A percentile compares a stretch with the other conserved stretches of the same genome.
Evolutionary conservation across 2,329 filamentous ascomycete species (phyloP).

Genomic region (Grosmannia penicillata): DNA sequence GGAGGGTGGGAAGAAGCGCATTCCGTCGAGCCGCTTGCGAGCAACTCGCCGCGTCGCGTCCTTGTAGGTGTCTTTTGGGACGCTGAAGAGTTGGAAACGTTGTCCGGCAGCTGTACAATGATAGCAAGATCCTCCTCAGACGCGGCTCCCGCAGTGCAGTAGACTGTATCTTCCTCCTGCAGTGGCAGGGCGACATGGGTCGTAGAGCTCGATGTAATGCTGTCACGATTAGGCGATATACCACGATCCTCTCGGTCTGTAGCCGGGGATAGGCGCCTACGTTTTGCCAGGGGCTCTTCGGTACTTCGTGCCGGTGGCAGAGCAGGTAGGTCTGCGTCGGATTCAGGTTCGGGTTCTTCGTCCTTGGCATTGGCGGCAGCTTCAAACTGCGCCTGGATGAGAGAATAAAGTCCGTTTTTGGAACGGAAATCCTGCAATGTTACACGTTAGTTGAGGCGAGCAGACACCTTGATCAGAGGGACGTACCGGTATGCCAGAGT

Average conservation of each 20-base stretch:
- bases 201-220: too few relatives aligned
- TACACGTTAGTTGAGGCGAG: too few relatives aligned
- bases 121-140: slow-evolving; percentile 2
- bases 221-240: too few relatives aligned
- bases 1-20: slow-evolving; percentile 7
- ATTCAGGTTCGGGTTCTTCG: background rate
- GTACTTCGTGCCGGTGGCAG: background rate
- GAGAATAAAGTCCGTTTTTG: slow-evolving; percentile 55
- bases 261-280: slow-evolving; percentile 17
- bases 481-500: slow-evolving; percentile 58
- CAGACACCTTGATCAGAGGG: background rate
- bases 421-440: slow-evolving; percentile 58
- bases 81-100: too few relatives aligned
- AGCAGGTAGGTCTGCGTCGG: background rate
- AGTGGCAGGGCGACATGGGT: background rate
- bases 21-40: background rate
- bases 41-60: background rate
- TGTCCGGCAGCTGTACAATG: slow-evolving; percentile 5
- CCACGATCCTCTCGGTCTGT: background rate
- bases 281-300: slow-evolving; percentile 15
- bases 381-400: slow-evolving; percentile 55
- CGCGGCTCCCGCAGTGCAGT: background rate
- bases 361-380: slow-evolving; percentile 21
- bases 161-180: background rate
- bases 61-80: too few relatives aligned